Conservation (phyloP, 495 filamentous ascomycete genomes). For the Penicillium verhagenii region DNA sequence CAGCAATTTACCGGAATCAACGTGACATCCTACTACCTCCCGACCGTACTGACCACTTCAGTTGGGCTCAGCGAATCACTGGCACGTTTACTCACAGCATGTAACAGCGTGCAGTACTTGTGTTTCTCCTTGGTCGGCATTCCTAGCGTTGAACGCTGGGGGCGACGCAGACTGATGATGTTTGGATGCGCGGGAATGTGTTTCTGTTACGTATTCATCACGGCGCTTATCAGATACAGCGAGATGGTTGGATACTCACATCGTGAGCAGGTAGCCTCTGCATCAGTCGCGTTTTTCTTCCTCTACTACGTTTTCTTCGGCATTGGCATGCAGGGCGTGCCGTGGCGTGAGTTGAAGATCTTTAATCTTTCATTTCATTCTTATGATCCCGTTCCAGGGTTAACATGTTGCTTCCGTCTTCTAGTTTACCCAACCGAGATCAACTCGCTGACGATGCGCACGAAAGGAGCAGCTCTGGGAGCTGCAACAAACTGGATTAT, state of each 20-base stretch:
- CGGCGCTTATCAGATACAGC: constrained; percentile 39
- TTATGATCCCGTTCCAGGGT: constrained; percentile 2
- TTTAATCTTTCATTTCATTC: background rate
- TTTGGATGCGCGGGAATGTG: constrained; percentile 41
- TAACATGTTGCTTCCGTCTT: constrained; percentile 25
- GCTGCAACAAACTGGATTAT: constrained; percentile 58
- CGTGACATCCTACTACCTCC: constrained; percentile 25
- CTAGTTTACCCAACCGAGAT: constrained; percentile 58
- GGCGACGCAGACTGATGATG: constrained; percentile 36
- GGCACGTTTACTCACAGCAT: constrained; percentile 37
- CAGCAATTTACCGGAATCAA: constrained; percentile 43
- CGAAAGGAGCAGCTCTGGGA: constrained; percentile 52
- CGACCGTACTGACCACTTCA: constrained; percentile 20
- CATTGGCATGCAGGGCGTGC: constrained; percentile 43
- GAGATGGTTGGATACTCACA: constrained; percentile 28
- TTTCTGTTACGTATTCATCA: constrained; percentile 51
- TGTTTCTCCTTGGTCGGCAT: constrained; percentile 41
- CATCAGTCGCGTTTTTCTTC: constrained; percentile 48
- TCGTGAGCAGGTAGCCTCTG: constrained; percentile 28
- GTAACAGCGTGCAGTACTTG: constrained; percentile 34
- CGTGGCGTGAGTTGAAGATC: constrained; percentile 17
- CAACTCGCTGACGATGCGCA: constrained; percentile 56
- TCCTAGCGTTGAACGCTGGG: constrained; percentile 43
- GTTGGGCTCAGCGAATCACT: constrained; percentile 9
- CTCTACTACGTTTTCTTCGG: constrained; percentile 51